A percentile compares a stretch with the other conserved stretches of the same genome.
phyloP scores from a whole-genome alignment of 2,329 filamentous ascomycete species.

The Penicillium sp. region DNA sequence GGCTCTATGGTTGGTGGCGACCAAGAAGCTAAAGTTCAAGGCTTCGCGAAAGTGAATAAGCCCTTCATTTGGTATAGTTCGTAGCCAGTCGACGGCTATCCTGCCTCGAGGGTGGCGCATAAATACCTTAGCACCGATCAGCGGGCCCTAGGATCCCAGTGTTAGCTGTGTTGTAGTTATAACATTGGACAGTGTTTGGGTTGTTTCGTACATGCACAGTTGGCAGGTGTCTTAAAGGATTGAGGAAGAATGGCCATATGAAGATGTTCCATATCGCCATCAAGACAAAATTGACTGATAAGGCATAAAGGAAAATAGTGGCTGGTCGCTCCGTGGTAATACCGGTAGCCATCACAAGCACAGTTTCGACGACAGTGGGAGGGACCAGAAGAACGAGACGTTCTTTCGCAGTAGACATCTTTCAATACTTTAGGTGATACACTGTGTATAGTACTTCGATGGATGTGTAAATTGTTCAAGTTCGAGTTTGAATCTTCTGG shows the following conservation, averaged over 20 bases:
- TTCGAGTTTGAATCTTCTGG: too few species aligned
- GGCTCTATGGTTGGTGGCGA: slow-evolving; percentile 39
- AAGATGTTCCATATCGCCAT: slow-evolving; percentile 43
- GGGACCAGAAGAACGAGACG: slow-evolving; percentile 6
- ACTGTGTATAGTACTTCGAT: not conserved
- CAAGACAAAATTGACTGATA: slow-evolving; percentile 28
- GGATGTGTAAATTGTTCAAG: too few species aligned
- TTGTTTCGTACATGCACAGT: slow-evolving; percentile 31
- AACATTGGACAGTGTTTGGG: not conserved
- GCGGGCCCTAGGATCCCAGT: slow-evolving; percentile 21
- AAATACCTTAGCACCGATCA: slow-evolving; percentile 28
- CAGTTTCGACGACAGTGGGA: slow-evolving; percentile 9
- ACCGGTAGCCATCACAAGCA: slow-evolving; percentile 3
- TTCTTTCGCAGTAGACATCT: slow-evolving; percentile 13
- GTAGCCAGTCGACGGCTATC: slow-evolving; percentile 49
- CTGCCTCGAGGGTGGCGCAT: slow-evolving; percentile 35
- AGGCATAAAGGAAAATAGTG: slow-evolving; percentile 21
- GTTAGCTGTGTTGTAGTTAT: not conserved
- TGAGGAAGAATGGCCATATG: slow-evolving; percentile 56
- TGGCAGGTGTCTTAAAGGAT: slow-evolving; percentile 55
- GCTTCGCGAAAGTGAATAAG: slow-evolving; percentile 56
- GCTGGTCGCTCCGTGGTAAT: slow-evolving; percentile 11
- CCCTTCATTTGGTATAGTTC: slow-evolving; percentile 58
- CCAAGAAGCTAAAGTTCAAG: slow-evolving; percentile 43
- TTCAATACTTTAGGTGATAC: not conserved